Evolutionary conservation across 352 stramenopile genomes (phyloP).

Genomic region (Pythium rhizo-oryzae): DNA sequence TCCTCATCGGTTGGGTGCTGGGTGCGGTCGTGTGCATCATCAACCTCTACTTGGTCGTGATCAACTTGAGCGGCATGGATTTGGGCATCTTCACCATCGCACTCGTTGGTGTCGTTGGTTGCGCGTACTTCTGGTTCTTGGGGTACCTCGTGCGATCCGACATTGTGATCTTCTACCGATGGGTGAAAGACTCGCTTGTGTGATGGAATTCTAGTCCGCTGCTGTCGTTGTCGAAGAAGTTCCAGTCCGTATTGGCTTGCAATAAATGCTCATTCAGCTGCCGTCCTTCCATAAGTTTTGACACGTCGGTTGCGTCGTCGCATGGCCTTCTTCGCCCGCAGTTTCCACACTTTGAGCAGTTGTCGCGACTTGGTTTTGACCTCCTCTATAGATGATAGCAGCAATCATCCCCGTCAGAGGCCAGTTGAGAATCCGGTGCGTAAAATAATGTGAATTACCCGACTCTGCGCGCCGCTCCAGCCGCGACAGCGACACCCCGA

Average conservation of each 20-base stretch:
- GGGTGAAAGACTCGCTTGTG: constrained; percentile 27
- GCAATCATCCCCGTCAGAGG: too few relatives aligned
- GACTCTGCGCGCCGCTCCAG: constrained; percentile 41
- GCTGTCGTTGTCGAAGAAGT: not conserved
- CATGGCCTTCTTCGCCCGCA: constrained; percentile 67
- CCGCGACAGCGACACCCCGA: constrained; percentile 43
- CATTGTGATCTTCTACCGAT: constrained; percentile 32
- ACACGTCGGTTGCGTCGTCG: constrained; percentile 55
- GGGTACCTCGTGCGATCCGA: constrained; percentile 61
- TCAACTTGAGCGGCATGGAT: constrained; percentile 57
- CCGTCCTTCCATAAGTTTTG: constrained; percentile 72
- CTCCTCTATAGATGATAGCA: constrained; percentile 25
- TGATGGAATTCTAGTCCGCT: not conserved
- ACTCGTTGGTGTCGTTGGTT: constrained; percentile 37
- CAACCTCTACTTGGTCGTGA: constrained; percentile 79
- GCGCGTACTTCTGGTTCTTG: constrained; percentile 77
- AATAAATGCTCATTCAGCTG: constrained; percentile 46
- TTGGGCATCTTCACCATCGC: constrained; percentile 40
- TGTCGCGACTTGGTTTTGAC: constrained; percentile 43
- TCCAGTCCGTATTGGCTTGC: not conserved
- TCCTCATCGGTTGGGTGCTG: constrained; percentile 57
- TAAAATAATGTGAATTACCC: constrained; percentile 16
- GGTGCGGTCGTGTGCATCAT: constrained; percentile 68
- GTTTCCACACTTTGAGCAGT: constrained; percentile 69
- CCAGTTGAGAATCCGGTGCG: too few relatives aligned